phyloP scores from a whole-genome alignment of 139 green algal genomes.

The Micromonas commoda region DNA sequence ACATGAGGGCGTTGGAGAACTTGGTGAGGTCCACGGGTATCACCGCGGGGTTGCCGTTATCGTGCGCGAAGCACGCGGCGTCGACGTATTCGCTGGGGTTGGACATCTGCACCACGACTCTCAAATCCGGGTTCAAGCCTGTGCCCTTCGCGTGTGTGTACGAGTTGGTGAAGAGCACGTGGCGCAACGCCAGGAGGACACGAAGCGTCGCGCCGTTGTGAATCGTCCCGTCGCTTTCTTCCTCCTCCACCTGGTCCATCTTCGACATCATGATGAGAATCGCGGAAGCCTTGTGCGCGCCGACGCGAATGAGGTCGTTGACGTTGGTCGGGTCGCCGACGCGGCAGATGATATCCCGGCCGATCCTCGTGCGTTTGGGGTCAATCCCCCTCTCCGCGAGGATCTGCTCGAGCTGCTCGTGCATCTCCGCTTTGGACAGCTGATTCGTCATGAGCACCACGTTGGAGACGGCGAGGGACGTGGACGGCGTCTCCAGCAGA shows the following conservation, averaged over 20 bases:
- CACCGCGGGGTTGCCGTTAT: background rate
- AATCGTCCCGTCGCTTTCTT: background rate
- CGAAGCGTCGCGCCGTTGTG: background rate
- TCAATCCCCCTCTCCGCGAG: background rate
- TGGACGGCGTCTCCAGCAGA: background rate
- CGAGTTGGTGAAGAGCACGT: background rate
- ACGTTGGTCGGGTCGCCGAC: background rate
- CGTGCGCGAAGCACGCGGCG: background rate
- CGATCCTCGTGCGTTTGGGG: background rate
- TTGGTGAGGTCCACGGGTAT: background rate
- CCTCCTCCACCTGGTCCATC: background rate
- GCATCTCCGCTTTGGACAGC: background rate
- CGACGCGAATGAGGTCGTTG: background rate
- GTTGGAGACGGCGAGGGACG: background rate
- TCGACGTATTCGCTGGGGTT: background rate
- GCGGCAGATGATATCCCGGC: background rate
- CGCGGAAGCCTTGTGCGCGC: background rate
- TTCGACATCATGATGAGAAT: background rate
- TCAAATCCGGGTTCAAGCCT: background rate
- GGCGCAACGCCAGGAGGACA: background rate
- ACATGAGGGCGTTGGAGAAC: background rate
- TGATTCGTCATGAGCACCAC: background rate
- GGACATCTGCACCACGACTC: background rate
- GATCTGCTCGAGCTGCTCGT: background rate
- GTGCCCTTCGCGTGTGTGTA: background rate